Evolutionary conservation across 2,329 filamentous ascomycete species (phyloP).

Genomic region (Aspergillus versicolor): DNA sequence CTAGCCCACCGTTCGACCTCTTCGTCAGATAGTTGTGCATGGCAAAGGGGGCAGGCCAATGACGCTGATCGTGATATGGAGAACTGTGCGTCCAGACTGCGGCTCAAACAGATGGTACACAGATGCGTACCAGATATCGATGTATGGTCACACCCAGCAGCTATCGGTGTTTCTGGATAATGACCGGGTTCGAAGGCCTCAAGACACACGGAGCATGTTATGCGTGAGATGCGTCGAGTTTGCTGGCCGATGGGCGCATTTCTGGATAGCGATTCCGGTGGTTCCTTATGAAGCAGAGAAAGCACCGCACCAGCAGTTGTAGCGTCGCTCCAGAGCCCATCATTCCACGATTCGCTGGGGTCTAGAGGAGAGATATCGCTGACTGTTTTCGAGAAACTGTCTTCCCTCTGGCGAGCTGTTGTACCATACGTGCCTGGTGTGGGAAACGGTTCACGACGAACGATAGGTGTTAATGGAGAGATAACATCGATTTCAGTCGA

Average conservation of each 20-base stretch:
- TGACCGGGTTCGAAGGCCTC: conserved; percentile 3
- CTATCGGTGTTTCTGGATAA: conserved; percentile 15
- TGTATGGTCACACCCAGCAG: conserved; percentile 17
- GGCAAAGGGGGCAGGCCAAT: conserved; percentile 18
- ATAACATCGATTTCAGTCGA: background rate
- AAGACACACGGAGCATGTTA: conserved; percentile 16
- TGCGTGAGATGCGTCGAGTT: background rate
- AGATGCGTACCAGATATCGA: conserved; percentile 12
- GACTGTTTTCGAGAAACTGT: background rate
- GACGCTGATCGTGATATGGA: background rate
- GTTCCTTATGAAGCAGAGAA: conserved; percentile 18
- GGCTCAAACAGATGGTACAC: conserved; percentile 16
- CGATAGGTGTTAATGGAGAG: background rate
- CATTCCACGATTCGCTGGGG: background rate
- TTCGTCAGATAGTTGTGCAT: conserved; percentile 12
- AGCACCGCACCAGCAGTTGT: conserved; percentile 18
- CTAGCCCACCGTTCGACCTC: conserved; percentile 20
- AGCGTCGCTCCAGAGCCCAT: conserved; percentile 18
- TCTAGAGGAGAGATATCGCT: background rate
- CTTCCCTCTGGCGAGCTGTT: background rate
- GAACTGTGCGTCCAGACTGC: conserved; percentile 17
- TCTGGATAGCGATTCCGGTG: conserved; percentile 2
- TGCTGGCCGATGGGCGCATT: background rate
- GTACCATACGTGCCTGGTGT: background rate
- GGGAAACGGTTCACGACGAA: background rate